Conservation (phyloP, 176 grass and related monocot species). For the Typha latifolia region DNA sequence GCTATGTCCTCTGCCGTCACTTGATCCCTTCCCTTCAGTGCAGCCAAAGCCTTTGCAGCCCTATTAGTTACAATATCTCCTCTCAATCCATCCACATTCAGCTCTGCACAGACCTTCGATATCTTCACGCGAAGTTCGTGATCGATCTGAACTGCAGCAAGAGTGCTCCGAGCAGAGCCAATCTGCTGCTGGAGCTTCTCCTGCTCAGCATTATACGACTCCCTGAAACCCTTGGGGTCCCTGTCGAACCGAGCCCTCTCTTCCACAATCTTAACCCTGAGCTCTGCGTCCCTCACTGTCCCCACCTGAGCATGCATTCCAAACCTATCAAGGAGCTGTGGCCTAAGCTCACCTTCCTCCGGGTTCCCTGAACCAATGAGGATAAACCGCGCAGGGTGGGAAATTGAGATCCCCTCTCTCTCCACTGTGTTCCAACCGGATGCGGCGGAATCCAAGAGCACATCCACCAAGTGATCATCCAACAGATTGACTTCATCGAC, state of each 20-base stretch:
- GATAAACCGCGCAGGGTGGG: conserved; percentile 90
- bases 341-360: conserved; percentile 88
- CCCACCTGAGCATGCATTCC: conserved; percentile 96
- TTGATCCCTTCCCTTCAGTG: conserved; percentile 74
- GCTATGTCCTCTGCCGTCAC: conserved; percentile 86
- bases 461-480: conserved; percentile 90
- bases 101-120: conserved; percentile 77
- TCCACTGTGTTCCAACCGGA: conserved; percentile 98
- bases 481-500: conserved; percentile 94
- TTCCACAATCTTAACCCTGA: conserved; percentile 94
- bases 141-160: conserved; percentile 60
- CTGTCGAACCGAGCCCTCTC: conserved; percentile 78
- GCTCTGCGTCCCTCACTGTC: conserved; percentile 77
- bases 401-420: conserved; percentile 98
- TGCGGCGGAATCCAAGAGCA: conserved; percentile 75
- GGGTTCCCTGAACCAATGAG: conserved; percentile 96
- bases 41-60: conserved; percentile 77
- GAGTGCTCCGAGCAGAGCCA: conserved; percentile 43
- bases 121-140: conserved; percentile 95
- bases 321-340: conserved; percentile 87
- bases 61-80: conserved; percentile 92
- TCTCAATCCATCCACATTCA: conserved; percentile 92
- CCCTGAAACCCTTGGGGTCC: conserved; percentile 67
- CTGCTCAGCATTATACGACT: conserved; percentile 65
- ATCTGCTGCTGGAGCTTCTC: conserved; percentile 87